Conservation (phyloP, 2,329 filamentous ascomycete genomes). For the Westerdykella ornata region DNA sequence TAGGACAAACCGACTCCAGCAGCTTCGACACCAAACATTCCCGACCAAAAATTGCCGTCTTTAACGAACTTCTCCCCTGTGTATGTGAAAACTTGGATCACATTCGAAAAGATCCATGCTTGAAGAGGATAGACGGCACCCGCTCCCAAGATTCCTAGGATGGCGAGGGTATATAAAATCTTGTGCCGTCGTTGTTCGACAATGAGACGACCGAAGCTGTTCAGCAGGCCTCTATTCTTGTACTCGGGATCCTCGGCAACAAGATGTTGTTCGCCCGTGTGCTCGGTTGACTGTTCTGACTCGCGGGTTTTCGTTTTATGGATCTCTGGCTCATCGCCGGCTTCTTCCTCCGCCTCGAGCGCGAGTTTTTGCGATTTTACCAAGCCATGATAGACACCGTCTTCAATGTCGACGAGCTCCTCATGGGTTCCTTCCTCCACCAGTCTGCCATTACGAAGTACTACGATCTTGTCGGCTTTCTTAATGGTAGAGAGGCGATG, state of each 20-base stretch:
- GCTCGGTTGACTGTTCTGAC: conserved; percentile 7
- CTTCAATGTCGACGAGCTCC: conserved; percentile 54
- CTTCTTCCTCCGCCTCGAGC: conserved; percentile 20
- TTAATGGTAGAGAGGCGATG: conserved; percentile 69
- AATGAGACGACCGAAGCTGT: conserved; percentile 30
- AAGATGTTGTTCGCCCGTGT: conserved; percentile 3
- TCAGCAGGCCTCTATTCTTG: conserved; percentile 24
- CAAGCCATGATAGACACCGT: conserved; percentile 60
- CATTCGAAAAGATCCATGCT: conserved; percentile 35
- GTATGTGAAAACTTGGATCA: conserved; percentile 35
- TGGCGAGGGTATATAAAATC: conserved; percentile 26
- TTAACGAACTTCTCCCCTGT: conserved; percentile 21
- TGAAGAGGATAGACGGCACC: conserved; percentile 30
- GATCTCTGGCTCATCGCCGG: conserved; percentile 7
- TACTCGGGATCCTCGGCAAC: conserved; percentile 20
- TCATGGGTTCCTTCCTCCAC: conserved; percentile 72
- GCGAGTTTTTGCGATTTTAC: conserved; percentile 47
- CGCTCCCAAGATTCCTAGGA: conserved; percentile 24
- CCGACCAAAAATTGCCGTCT: conserved; percentile 53
- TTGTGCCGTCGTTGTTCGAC: conserved; percentile 32
- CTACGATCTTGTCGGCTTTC: conserved; percentile 71
- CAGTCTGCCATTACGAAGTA: conserved; percentile 63
- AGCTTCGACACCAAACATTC: conserved; percentile 59
- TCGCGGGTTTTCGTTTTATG: conserved; percentile 15
- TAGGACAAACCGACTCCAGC: conserved; percentile 49